A percentile compares a stretch with the other conserved stretches of the same genome.
Evolutionary conservation across 768 basidiomycete genomes (phyloP).

Genomic region (Chlorophyllum brunneum): DNA sequence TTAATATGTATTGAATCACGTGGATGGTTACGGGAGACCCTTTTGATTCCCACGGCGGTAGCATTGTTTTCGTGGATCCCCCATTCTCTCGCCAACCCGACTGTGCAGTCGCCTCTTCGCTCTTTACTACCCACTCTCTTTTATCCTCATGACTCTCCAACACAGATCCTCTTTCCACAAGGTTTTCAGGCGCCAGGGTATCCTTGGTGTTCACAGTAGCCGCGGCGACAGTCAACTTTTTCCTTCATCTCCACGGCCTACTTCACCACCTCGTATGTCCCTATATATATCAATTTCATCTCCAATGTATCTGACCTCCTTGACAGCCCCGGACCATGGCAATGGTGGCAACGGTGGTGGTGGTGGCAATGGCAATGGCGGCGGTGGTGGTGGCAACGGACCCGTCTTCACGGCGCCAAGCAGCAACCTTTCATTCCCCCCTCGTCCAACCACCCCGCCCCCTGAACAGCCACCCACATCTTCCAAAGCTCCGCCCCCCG

Average conservation of each 20-base stretch:
- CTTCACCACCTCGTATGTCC: too few species aligned
- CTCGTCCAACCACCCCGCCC: background rate
- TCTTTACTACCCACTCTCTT: slow-evolving; percentile 23
- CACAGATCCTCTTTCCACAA: slow-evolving; percentile 25
- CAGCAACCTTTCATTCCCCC: background rate
- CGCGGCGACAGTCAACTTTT: background rate
- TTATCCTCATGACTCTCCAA: slow-evolving; percentile 25
- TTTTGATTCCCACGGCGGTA: background rate
- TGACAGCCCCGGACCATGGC: too few species aligned
- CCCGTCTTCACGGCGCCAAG: background rate
- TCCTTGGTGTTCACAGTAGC: background rate
- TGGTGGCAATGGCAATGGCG: background rate
- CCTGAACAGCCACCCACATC: background rate
- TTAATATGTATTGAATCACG: background rate
- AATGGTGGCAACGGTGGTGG: background rate
- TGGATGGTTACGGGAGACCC: background rate
- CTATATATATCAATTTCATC: too few species aligned
- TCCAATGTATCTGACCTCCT: too few species aligned
- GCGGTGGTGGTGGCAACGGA: background rate
- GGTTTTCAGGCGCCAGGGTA: slow-evolving; percentile 21
- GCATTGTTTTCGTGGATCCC: slow-evolving; percentile 15
- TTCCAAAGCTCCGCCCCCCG: background rate
- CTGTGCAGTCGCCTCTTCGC: slow-evolving; percentile 14
- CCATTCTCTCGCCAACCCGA: slow-evolving; percentile 12
- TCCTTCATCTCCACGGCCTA: background rate